A percentile compares a stretch with the other conserved stretches of the same genome.
Evolutionary conservation across 129 eudicot species (phyloP).

Genomic region (Glebionis coronaria): DNA sequence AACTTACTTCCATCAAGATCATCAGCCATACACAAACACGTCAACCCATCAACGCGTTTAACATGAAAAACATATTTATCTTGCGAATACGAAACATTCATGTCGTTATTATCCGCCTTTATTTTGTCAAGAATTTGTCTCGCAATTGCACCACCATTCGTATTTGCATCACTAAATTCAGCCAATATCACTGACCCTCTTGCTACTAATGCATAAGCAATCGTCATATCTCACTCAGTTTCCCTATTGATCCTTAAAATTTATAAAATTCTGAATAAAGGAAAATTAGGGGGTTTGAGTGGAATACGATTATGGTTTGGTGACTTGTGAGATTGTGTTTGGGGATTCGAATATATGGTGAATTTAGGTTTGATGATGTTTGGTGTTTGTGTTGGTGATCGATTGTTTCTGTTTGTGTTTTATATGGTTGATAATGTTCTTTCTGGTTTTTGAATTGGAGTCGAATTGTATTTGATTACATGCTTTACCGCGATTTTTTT

Average conservation of each 20-base stretch:
- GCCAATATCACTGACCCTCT: conserved; percentile 86
- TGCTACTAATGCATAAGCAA: conserved; percentile 70
- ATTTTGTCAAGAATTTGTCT: conserved; percentile 66
- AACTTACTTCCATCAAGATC: conserved; percentile 69
- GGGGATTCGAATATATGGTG: background rate
- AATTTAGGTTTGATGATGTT: conserved; percentile 1
- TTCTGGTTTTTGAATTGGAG: conserved; percentile 3
- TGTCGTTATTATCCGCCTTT: conserved; percentile 44
- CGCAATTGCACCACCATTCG: conserved; percentile 72
- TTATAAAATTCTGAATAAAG: conserved; percentile 9
- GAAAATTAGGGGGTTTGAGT: conserved; percentile 20
- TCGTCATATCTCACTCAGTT: conserved; percentile 51
- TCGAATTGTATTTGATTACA: too few species aligned
- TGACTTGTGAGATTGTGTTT: background rate
- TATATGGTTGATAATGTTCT: conserved; percentile 11
- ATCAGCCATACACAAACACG: conserved; percentile 94
- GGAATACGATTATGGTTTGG: conserved; percentile 7
- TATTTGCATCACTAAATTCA: conserved; percentile 55
- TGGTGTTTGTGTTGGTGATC: background rate
- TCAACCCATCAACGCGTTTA: conserved; percentile 83
- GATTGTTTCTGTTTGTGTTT: background rate
- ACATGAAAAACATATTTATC: conserved; percentile 83
- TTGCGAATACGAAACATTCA: conserved; percentile 74
- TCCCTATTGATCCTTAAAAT: conserved; percentile 24
- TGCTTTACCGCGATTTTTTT: too few species aligned